These are phyloP conservation scores for Crithidia mellificae DNA, from an alignment of 208 protist genomes.

Conservation along the genomic window DNA sequence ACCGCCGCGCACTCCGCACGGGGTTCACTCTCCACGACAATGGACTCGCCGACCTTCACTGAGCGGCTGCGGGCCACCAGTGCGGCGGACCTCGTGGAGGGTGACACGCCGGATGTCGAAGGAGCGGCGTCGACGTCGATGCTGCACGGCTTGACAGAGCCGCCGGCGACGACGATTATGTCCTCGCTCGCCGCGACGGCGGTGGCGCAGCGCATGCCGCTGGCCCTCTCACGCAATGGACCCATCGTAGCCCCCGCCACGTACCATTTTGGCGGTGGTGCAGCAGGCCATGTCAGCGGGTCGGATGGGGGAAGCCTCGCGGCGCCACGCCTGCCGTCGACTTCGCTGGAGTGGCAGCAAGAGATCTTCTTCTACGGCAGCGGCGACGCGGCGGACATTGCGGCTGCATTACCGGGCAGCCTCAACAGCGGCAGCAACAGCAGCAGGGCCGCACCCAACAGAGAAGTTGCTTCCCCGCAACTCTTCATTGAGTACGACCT, in stretches of 20 bases:
- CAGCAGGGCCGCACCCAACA: too few species aligned
- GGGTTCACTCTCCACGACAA: not conserved
- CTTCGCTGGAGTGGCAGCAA: too few species aligned
- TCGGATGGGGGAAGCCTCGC: too few species aligned
- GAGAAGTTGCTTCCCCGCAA: not conserved
- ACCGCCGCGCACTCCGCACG: not conserved
- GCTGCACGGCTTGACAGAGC: not conserved
- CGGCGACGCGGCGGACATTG: not conserved
- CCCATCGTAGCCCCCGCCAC: not conserved
- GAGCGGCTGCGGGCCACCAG: not conserved
- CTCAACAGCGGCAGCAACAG: too few species aligned
- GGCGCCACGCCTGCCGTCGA: too few species aligned
- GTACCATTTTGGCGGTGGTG: not conserved
- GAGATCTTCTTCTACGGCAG: slow-evolving; percentile 15
- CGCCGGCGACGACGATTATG: not conserved
- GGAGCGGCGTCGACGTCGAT: not conserved
- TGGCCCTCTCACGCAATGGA: slow-evolving; percentile 23
- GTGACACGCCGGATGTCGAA: not conserved
- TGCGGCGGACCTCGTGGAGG: not conserved
- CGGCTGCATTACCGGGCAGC: too few species aligned
- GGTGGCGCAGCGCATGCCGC: slow-evolving; percentile 19
- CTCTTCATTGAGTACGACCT: slow-evolving; percentile 45
- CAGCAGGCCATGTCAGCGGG: too few species aligned
- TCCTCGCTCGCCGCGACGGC: slow-evolving; percentile 25
- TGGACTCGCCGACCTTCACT: not conserved